phyloP scores from a whole-genome alignment of 2,329 filamentous ascomycete species.

The Aspergillus oerlinghausenensis region DNA sequence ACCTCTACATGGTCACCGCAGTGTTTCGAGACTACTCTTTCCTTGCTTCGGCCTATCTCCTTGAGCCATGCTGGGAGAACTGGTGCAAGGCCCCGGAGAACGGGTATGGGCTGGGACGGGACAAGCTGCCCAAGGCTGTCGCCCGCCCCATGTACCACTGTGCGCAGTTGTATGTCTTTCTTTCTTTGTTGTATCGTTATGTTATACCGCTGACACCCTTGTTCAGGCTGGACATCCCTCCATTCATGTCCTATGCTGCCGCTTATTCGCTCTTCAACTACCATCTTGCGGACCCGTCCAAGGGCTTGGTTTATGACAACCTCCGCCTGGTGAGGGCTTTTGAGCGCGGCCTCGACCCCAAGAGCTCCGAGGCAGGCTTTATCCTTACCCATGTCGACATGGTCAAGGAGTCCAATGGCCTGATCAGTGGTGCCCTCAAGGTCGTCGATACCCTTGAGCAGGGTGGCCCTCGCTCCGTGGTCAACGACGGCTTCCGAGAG shows the following conservation, averaged over 20 bases:
- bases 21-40: constrained; percentile 91
- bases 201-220: constrained; percentile 17
- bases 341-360: constrained; percentile 79
- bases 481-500: constrained; percentile 61
- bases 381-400: constrained; percentile 96
- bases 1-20: constrained; percentile 77
- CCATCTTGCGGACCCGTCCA: constrained; percentile 51
- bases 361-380: constrained; percentile 88
- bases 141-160: constrained; percentile 78
- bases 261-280: constrained; percentile 63
- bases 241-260: constrained; percentile 81
- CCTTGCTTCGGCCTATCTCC: constrained; percentile 79
- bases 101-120: constrained; percentile 71
- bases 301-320: constrained; percentile 55
- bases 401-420: constrained; percentile 76
- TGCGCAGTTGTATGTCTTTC: constrained; percentile 75
- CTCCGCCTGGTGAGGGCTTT: constrained; percentile 86
- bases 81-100: constrained; percentile 56
- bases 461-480: constrained; percentile 48
- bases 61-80: constrained; percentile 84
- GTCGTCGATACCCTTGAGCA: constrained; percentile 57
- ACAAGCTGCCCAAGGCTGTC: constrained; percentile 68
- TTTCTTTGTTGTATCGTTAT: background rate
- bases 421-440: constrained; percentile 68
- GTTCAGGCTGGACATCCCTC: constrained; percentile 66